Evolutionary conservation across 1,284 basidiomycete genomes (phyloP), one percentile per base, ranked within the genome.

Genomic region (Phaffia rhodozyma): DNA sequence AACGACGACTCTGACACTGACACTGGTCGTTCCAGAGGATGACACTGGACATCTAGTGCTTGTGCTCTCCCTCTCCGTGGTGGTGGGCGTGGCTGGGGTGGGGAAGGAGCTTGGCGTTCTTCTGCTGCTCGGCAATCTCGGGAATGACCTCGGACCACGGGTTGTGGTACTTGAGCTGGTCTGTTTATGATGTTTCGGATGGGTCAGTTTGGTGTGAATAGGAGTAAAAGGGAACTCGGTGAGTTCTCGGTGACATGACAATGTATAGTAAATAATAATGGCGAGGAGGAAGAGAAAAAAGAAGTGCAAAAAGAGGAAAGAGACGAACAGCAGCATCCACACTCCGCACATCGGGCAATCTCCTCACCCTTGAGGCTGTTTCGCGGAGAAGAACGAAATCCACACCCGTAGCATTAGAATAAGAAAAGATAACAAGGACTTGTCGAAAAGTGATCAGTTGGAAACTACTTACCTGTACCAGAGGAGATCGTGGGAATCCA

Each of bases 401-500:
- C 5, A 54, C 18, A 5, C 16, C 23, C 25, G 52, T 13, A 56
- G 18, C 9, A 20, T 43, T 30, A 34, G 30, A 21, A 49, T 48
- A 23, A 11, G 16, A 2, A 5, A 2, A 16, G 38, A 7, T 2
- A 11, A 43, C 13, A 43, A 16, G 5, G 50, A 58, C 50, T 38
- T 4, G 43, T 54, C 47, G 47, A 48, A 61, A 50, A 38, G 49
- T 43, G n/a, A 29, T n/a, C 38, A 34, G 23, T n/a, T 34, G 32
- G 60, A 50, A 27, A 29, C 20, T 23, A 59, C 67, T 56, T 29
- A 67, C 66, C 75, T 82, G 75, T 91, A 84, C 91, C 91, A 94
- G 69, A 85, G 79, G 67, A 91, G 81, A 71, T 93, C 89, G 77
- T 94, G 91, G 51, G 90, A 92, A 77, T 96, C 91, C 58, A 86